Evolutionary conservation across 139 green algal genomes (phyloP), one percentile per base, ranked within the genome.

Genomic region (Nannochloris sp.): DNA sequence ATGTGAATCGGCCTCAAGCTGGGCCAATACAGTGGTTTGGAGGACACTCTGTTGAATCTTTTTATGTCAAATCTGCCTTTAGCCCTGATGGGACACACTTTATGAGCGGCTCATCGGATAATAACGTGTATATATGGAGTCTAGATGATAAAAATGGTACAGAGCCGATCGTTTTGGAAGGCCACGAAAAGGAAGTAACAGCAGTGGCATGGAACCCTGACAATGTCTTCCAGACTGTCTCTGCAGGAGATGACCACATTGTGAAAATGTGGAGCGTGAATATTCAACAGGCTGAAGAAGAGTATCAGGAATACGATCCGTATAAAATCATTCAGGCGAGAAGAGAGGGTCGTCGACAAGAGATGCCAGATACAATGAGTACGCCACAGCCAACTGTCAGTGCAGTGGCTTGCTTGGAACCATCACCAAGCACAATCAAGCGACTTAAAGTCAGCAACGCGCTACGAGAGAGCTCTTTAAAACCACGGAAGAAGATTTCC

Each of bases 51-150:
- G 33, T 64, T n/a, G 45, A 61, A 59, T 82, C 67, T 30, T 92
- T 87, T 69, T 92, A 87, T 70, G 72, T 91, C 65, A 87, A 87
- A 65, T 62, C 74, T 6, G 65, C 59, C 20, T 91, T 87, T 62
- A 82, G 68, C 45, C 77, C 79, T 1, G 76, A 83, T 48, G 85
- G 83, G 20, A 55, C 48, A 10, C 76, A 85, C 70, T 66, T 91
- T 36, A 26, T 84, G 23, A 78, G 62, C 37, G 85, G 85, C 8
- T 85, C 75, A 49, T 78, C 71, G 20, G 81, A 91, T 73, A 33
- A 61, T 3, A 51, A 46, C 11, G 79, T 67, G 16, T 79, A 83
- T 71, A 78, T 92, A 46, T 92, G 85, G 85, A 26, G 84, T 56
- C 74, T 86, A 36, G 73, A 82, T 31, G 46, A 62, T 5, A 69